Percentiles rank a stretch among this genome's conserved stretches.
These are phyloP conservation scores for Cryptomeria japonica DNA, from an alignment of 75 land plant genomes.

Conservation along the genomic window DNA sequence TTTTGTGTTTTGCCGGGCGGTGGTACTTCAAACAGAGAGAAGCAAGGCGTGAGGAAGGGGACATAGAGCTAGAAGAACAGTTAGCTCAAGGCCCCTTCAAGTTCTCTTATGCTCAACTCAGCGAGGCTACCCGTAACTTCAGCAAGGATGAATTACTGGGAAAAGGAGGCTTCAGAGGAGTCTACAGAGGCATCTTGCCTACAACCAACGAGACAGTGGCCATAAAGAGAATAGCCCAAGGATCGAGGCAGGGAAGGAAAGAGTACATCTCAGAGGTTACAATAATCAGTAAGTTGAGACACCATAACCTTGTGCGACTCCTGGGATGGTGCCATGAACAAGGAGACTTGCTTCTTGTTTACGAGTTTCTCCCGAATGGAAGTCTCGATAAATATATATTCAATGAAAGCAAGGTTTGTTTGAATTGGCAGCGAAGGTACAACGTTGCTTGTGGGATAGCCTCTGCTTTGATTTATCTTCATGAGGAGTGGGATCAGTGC, in stretches of 20 bases:
- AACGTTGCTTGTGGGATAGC: too few species aligned
- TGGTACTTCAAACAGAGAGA: background rate
- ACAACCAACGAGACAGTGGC: slow-evolving; percentile 14
- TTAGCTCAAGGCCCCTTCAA: slow-evolving; percentile 24
- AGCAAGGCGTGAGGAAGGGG: background rate
- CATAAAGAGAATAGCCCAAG: slow-evolving; percentile 29
- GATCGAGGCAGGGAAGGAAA: slow-evolving; percentile 30
- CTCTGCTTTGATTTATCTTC: too few species aligned
- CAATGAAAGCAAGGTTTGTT: background rate
- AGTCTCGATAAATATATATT: slow-evolving; percentile 20
- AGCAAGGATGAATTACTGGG: slow-evolving; percentile 29
- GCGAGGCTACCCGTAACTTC: slow-evolving; percentile 31
- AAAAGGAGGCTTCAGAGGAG: slow-evolving; percentile 39
- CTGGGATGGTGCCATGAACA: slow-evolving; percentile 36
- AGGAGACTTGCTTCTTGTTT: too few species aligned
- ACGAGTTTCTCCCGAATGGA: too few species aligned
- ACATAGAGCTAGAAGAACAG: background rate
- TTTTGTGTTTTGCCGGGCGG: background rate
- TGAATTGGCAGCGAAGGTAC: slow-evolving; percentile 36
- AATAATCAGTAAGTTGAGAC: too few species aligned
- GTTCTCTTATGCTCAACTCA: slow-evolving; percentile 30
- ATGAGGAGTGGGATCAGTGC: slow-evolving; percentile 28
- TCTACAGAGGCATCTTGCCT: slow-evolving; percentile 30
- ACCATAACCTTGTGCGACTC: slow-evolving; percentile 34
- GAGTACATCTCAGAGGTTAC: slow-evolving; percentile 28